A percentile compares a stretch with the other conserved stretches of the same genome.
phyloP scores from a whole-genome alignment of 768 basidiomycete genomes.

The Serpula lacrymans region DNA sequence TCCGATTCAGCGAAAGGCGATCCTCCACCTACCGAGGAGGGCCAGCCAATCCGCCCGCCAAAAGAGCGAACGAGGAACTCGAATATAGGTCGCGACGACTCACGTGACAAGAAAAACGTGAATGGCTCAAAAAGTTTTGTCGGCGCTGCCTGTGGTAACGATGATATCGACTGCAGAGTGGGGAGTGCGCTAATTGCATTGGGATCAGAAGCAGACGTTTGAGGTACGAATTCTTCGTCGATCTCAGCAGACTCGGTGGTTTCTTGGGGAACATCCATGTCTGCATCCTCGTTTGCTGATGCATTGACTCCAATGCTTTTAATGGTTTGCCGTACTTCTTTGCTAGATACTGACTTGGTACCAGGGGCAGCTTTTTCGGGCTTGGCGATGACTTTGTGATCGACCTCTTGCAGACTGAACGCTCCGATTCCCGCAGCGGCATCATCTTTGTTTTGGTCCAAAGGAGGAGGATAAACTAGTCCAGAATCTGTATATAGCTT shows the following conservation, averaged over 20 bases:
- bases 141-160: slow-evolving; percentile 53
- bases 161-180: slow-evolving; percentile 64
- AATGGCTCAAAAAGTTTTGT: slow-evolving; percentile 78
- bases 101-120: slow-evolving; percentile 91
- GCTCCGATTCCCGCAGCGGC: slow-evolving; percentile 85
- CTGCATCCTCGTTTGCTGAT: slow-evolving; percentile 31
- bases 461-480: slow-evolving; percentile 91
- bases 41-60: slow-evolving; percentile 92
- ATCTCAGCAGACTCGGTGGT: slow-evolving; percentile 27
- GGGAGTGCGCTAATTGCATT: slow-evolving; percentile 49
- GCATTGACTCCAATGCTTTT: slow-evolving; percentile 37
- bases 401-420: slow-evolving; percentile 64
- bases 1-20: slow-evolving; percentile 79
- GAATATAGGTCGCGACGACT: slow-evolving; percentile 86
- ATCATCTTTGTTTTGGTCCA: slow-evolving; percentile 83
- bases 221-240: slow-evolving; percentile 68
- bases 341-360: slow-evolving; percentile 47
- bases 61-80: slow-evolving; percentile 92
- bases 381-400: slow-evolving; percentile 17
- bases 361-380: slow-evolving; percentile 13
- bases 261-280: slow-evolving; percentile 34
- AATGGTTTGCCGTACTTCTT: slow-evolving; percentile 48
- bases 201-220: slow-evolving; percentile 49
- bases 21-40: slow-evolving; percentile 73
- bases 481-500: slow-evolving; percentile 96